phyloP scores from a whole-genome alignment of 2,329 filamentous ascomycete genomes.

The Thelonectria blattea region DNA sequence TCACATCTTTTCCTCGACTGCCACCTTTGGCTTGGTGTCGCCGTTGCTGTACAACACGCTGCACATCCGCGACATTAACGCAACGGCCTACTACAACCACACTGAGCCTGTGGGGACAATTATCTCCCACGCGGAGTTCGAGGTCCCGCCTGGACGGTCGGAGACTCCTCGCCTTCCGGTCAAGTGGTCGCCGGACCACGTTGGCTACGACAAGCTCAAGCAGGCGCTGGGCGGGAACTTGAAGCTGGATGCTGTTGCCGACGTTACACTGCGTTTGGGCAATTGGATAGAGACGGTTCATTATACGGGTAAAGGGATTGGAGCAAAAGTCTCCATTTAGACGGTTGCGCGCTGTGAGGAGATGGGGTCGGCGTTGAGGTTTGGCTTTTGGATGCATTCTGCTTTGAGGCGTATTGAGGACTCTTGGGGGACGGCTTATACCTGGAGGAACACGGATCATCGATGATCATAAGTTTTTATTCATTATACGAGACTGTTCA shows the following conservation, averaged over 20 bases:
- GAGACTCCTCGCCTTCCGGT: constrained; percentile 81
- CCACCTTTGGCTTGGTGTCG: constrained; percentile 81
- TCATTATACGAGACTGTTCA: neutral
- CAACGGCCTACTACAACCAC: constrained; percentile 84
- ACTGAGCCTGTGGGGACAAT: constrained; percentile 81
- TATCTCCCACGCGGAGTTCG: constrained; percentile 74
- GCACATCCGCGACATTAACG: constrained; percentile 80
- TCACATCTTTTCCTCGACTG: constrained; percentile 85
- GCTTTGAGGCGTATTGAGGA: constrained; percentile 5
- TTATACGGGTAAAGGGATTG: constrained; percentile 74
- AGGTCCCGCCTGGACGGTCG: constrained; percentile 75
- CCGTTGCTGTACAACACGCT: constrained; percentile 76
- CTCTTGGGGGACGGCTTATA: neutral
- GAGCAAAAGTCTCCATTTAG: constrained; percentile 58
- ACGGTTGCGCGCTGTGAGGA: neutral
- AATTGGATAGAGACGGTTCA: constrained; percentile 75
- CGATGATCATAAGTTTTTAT: neutral
- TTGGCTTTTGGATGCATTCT: constrained; percentile 7
- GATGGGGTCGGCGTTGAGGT: constrained; percentile 9
- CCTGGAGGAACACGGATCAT: neutral
- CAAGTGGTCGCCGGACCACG: constrained; percentile 74
- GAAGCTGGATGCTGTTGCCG: constrained; percentile 78
- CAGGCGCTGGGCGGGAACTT: constrained; percentile 81
- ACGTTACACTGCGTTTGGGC: constrained; percentile 76
- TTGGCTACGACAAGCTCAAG: constrained; percentile 83